Percentiles rank a stretch among this genome's conserved stretches.
Evolutionary conservation across 2,329 filamentous ascomycete species (phyloP).

Genomic region (Akanthomyces muscarius): DNA sequence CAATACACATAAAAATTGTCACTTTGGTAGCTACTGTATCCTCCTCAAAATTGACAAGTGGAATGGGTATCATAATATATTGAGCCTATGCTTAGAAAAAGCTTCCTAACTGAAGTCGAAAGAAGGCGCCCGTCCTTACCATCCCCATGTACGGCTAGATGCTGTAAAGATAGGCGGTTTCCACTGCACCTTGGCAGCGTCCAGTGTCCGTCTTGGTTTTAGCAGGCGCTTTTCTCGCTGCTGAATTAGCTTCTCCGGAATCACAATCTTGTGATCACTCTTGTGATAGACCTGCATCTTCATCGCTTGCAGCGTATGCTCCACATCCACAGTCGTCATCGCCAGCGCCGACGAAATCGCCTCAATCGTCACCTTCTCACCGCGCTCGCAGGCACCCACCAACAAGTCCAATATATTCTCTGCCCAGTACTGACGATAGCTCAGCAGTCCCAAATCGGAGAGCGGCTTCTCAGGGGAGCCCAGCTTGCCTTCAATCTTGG

Average conservation of each 20-base stretch:
- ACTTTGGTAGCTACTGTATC: not conserved
- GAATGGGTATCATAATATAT: constrained; percentile 11
- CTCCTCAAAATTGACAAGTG: too few species aligned
- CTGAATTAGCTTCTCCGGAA: constrained; percentile 78
- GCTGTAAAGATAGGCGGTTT: constrained; percentile 94
- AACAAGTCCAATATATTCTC: constrained; percentile 88
- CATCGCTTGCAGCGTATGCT: constrained; percentile 88
- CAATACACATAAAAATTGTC: not conserved
- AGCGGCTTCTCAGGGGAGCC: constrained; percentile 96
- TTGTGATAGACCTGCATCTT: constrained; percentile 96
- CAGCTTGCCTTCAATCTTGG: constrained; percentile 89
- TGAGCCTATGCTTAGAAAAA: not conserved
- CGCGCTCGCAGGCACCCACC: constrained; percentile 64
- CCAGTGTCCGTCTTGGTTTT: constrained; percentile 74
- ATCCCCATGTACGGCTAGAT: constrained; percentile 89
- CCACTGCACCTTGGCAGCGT: constrained; percentile 79
- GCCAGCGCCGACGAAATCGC: constrained; percentile 73
- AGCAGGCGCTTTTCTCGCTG: constrained; percentile 74
- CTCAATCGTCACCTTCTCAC: constrained; percentile 77
- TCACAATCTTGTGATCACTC: constrained; percentile 92
- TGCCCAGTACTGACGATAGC: constrained; percentile 97
- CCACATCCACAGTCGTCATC: constrained; percentile 97
- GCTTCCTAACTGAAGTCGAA: not conserved
- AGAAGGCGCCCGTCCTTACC: constrained; percentile 50
- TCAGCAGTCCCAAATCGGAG: constrained; percentile 85